Evolutionary conservation across 306 rosid genomes (phyloP), one percentile per base, ranked within the genome.

Genomic region (Geum urbanum): DNA sequence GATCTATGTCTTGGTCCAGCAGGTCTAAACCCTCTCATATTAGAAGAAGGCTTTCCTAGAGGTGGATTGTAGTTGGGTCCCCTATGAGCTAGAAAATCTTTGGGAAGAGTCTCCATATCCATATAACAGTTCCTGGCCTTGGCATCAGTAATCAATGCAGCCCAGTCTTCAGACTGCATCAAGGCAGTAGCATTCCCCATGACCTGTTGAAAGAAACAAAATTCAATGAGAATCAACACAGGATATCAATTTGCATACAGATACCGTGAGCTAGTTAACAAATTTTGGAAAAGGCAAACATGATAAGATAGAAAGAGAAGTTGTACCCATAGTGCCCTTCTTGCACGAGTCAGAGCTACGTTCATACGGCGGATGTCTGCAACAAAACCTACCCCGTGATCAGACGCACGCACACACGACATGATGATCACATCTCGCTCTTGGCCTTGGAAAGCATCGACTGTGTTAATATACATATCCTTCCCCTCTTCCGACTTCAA

Each of bases 361-460:
- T 94, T 94, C 98, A 94, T 94, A 39, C 98, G 84, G 1, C 96
- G 96, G 56, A 94, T 88, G 72, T 94, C 98, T 63, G 98, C 87
- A 76, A 94, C 97, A 76, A 94, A 94, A 74, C 97, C 98, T 81
- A 94, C 97, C 13, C 98, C 98, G 14, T 90, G 97, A 78, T 16
- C 76, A 37, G 98, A 92, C 64, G 98, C 97, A 59, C 98, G 96
- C 78, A 94, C 97, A 80, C 98, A 90, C 41, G 98, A 94, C 97
- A 94, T 94, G 66, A 94, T 94, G 59, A 94, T 94, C 74, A 94
- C 97, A 77, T 94, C 99, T 13, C 99, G 88, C 70, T 94, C 99
- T 82, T 94, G 99, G 60, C 99, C 99, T 82, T 94, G 99, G 83
- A 94, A 94, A 66, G 99, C 99, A 81, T 94, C 99, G 7, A 94